phyloP scores from a whole-genome alignment of 2,329 filamentous ascomycete species.

The Xylariales sp. region DNA sequence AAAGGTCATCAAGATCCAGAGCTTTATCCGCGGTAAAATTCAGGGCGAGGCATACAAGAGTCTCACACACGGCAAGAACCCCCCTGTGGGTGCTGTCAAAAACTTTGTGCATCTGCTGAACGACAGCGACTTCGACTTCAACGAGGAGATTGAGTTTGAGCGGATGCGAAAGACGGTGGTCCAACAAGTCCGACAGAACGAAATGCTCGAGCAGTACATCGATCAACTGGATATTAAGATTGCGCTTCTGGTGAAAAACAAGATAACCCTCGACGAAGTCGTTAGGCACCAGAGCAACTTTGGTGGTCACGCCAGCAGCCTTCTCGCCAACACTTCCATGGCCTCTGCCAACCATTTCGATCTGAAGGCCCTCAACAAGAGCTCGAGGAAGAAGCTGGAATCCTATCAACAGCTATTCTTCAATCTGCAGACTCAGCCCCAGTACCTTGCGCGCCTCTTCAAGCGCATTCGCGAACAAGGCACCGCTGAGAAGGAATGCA shows the following conservation, averaged over 20 bases:
- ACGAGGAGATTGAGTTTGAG: constrained; percentile 97
- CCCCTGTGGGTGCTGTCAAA: constrained; percentile 93
- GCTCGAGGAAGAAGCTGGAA: constrained; percentile 89
- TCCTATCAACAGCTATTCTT: constrained; percentile 98
- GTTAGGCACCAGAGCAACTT: constrained; percentile 96
- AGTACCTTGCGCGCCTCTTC: constrained; percentile 89
- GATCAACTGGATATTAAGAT: constrained; percentile 99
- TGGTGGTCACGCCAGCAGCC: constrained; percentile 78
- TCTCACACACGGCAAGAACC: constrained; percentile 91
- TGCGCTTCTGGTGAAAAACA: constrained; percentile 96
- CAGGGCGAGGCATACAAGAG: constrained; percentile 98
- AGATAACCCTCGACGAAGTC: constrained; percentile 96
- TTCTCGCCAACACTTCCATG: constrained; percentile 85
- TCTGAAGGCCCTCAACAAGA: constrained; percentile 95
- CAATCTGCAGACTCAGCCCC: constrained; percentile 90
- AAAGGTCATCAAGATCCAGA: constrained; percentile 98
- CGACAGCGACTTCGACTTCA: constrained; percentile 98
- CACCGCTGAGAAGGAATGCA: constrained; percentile 85
- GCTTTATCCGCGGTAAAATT: constrained; percentile 88
- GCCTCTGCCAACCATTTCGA: constrained; percentile 90
- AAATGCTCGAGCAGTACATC: constrained; percentile 95
- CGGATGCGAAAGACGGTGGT: constrained; percentile 92
- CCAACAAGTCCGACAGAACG: constrained; percentile 94
- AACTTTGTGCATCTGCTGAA: constrained; percentile 97
- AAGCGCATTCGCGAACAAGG: constrained; percentile 76